Conservation (phyloP, 257 asterid species). For the Asclepias syriaca region DNA sequence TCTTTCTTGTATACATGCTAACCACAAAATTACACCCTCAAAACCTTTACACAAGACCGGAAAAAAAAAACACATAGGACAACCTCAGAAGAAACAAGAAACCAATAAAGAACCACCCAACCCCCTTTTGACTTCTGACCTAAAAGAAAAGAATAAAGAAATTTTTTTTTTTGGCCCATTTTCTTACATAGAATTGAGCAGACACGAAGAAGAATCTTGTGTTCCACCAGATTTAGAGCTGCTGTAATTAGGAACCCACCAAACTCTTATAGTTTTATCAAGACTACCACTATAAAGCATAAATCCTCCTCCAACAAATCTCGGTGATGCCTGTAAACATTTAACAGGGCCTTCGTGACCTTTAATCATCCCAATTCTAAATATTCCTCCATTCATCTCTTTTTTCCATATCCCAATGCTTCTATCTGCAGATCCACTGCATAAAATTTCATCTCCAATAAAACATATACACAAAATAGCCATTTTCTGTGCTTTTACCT, state of each 20-base stretch:
- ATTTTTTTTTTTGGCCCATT: background rate
- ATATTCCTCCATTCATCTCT: conserved; percentile 40
- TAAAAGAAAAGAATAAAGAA: background rate
- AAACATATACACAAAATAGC: conserved; percentile 66
- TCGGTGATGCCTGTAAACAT: conserved; percentile 61
- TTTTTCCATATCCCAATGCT: conserved; percentile 60
- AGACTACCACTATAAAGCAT: conserved; percentile 82
- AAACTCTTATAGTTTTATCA: conserved; percentile 66
- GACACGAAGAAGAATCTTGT: conserved; percentile 1
- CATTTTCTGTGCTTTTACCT: conserved; percentile 61
- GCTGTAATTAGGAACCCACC: conserved; percentile 64
- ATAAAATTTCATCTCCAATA: conserved; percentile 42
- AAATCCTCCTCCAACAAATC: conserved; percentile 62
- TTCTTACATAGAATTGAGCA: background rate
- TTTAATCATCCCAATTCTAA: conserved; percentile 39
- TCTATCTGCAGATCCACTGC: conserved; percentile 71
- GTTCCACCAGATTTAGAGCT: background rate
- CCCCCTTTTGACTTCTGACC: background rate
- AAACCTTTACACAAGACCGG: background rate
- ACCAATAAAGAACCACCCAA: background rate
- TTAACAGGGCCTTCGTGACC: conserved; percentile 84
- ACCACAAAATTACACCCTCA: background rate
- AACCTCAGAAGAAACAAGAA: conserved; percentile 6
- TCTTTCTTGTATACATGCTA: background rate
- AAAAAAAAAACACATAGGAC: background rate